Percentiles rank a stretch among this genome's conserved stretches.
Conservation (phyloP, 148 eudicot species). For the Spergularia marina region DNA sequence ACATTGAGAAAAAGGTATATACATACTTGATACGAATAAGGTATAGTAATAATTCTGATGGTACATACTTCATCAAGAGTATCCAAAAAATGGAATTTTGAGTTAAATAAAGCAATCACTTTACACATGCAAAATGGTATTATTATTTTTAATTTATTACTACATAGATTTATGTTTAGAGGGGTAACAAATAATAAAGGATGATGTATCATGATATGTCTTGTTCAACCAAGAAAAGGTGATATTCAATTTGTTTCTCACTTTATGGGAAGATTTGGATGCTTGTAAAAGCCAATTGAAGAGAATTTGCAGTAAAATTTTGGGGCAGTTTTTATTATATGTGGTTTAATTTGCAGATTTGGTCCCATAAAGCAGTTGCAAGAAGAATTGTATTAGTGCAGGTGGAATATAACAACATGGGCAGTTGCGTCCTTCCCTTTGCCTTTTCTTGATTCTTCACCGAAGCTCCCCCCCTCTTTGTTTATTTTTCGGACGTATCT, state of each 20-base stretch:
- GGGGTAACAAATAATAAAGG: background rate
- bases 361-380: slow-evolving; percentile 63
- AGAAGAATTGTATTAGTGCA: slow-evolving; percentile 48
- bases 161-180: background rate
- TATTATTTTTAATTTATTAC: background rate
- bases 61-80: slow-evolving; percentile 16
- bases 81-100: background rate
- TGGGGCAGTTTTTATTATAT: slow-evolving; percentile 2
- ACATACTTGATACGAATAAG: background rate
- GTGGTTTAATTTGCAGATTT: slow-evolving; percentile 36
- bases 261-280: slow-evolving; percentile 50
- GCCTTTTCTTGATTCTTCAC: slow-evolving; percentile 23
- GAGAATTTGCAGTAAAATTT: background rate
- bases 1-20: background rate
- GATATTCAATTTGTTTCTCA: slow-evolving; percentile 44
- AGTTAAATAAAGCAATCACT: slow-evolving; percentile 28
- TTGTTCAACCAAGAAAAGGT: slow-evolving; percentile 47
- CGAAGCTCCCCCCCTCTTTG: background rate
- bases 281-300: slow-evolving; percentile 28
- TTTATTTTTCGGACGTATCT: background rate
- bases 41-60: slow-evolving; percentile 13
- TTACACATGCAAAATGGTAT: slow-evolving; percentile 34
- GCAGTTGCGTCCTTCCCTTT: background rate
- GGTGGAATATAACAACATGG: slow-evolving; percentile 59
- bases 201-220: slow-evolving; percentile 32